Evolutionary conservation across 2,329 filamentous ascomycete genomes (phyloP).

Genomic region (Exophiala aquamarina): DNA sequence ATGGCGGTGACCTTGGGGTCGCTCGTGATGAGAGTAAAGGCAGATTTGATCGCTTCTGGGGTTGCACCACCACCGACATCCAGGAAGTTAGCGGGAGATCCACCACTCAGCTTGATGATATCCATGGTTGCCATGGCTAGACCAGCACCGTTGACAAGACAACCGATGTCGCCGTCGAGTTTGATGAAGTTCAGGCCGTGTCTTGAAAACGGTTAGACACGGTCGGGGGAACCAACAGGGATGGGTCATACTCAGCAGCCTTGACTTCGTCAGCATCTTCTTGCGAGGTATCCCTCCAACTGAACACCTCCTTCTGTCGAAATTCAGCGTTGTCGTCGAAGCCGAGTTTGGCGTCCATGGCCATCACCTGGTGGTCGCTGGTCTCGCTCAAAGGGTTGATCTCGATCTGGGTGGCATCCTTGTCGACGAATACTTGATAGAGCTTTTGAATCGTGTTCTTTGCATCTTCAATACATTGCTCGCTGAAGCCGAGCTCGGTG

Average conservation of each 20-base stretch:
- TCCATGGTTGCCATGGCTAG: slow-evolving; percentile 99
- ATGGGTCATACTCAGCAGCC: slow-evolving; percentile 70
- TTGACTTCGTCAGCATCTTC: slow-evolving; percentile 98
- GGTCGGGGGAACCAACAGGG: neutral
- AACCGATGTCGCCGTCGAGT: slow-evolving; percentile 98
- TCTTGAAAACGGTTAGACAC: slow-evolving; percentile 30
- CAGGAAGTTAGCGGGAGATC: slow-evolving; percentile 94
- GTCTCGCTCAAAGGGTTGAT: slow-evolving; percentile 99
- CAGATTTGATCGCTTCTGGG: slow-evolving; percentile 92
- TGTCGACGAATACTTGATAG: slow-evolving; percentile 98
- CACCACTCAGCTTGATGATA: slow-evolving; percentile 99
- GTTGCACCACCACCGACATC: slow-evolving; percentile 98
- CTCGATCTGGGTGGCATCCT: slow-evolving; percentile 98
- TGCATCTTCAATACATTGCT: slow-evolving; percentile 94
- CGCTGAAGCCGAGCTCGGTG: slow-evolving; percentile 90
- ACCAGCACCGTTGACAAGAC: slow-evolving; percentile 91
- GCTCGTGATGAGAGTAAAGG: slow-evolving; percentile 97
- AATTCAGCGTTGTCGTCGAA: slow-evolving; percentile 99
- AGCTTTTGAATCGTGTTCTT: slow-evolving; percentile 98
- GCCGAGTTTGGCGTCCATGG: slow-evolving; percentile 98
- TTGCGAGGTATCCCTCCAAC: slow-evolving; percentile 89
- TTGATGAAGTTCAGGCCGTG: slow-evolving; percentile 98
- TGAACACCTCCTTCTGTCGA: slow-evolving; percentile 94
- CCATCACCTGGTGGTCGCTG: slow-evolving; percentile 94
- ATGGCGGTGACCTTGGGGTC: slow-evolving; percentile 98